phyloP scores from a whole-genome alignment of 805 yeast species.

The Candida corydali region DNA sequence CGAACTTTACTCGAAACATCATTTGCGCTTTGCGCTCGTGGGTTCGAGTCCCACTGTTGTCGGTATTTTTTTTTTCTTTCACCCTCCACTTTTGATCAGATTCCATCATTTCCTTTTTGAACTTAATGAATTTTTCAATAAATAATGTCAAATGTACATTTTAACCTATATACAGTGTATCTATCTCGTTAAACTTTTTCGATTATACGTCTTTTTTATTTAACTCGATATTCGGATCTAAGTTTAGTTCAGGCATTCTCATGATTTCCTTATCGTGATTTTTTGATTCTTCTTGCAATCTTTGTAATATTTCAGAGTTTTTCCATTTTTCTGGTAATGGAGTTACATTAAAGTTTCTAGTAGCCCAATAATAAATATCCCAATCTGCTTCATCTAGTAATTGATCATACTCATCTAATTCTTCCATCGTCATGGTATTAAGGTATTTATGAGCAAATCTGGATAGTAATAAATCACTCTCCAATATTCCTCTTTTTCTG shows the following conservation, averaged over 20 bases:
- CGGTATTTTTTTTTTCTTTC: constrained; percentile 24
- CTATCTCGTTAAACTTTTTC: background rate
- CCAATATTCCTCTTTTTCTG: constrained; percentile 92
- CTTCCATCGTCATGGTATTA: constrained; percentile 50
- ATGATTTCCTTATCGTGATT: constrained; percentile 69
- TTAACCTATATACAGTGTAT: background rate
- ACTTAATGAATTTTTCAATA: no score
- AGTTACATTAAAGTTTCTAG: constrained; percentile 72
- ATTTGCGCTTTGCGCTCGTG: constrained; percentile 42
- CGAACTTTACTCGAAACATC: constrained; percentile 26
- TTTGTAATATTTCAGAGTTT: constrained; percentile 54
- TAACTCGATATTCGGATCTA: constrained; percentile 3
- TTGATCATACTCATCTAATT: constrained; percentile 80
- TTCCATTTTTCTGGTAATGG: constrained; percentile 89
- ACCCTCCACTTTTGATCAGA: no score
- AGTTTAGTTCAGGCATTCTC: constrained; percentile 70
- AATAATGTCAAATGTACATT: no score
- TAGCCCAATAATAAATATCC: constrained; percentile 99
- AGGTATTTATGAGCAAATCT: constrained; percentile 80
- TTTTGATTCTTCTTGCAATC: constrained; percentile 69
- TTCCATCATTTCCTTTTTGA: no score
- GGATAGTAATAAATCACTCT: constrained; percentile 81
- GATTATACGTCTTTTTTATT: constrained; percentile 1
- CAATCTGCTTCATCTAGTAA: constrained; percentile 94
- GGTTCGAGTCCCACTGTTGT: constrained; percentile 46